A percentile compares a stretch with the other conserved stretches of the same genome.
Conservation (phyloP, 1,284 basidiomycete genomes). For the Pholiota adiposa region DNA sequence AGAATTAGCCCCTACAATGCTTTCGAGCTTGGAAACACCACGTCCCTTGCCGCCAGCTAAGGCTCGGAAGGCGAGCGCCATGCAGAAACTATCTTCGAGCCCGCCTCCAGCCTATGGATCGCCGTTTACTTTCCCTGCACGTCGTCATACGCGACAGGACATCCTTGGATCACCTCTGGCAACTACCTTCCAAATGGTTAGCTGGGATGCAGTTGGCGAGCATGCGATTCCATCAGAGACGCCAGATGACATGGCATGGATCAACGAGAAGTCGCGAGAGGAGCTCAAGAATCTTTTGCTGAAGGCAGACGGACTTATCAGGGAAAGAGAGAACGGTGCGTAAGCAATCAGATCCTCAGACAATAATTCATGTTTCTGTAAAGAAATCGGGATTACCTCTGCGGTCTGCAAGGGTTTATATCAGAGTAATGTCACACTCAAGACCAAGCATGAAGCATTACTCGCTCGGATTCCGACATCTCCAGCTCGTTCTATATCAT, state of each 20-base stretch:
- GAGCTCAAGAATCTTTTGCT: conserved; percentile 70
- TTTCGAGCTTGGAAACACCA: conserved; percentile 22
- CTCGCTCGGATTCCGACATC: conserved; percentile 61
- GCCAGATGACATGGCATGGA: conserved; percentile 42
- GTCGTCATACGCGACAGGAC: conserved; percentile 15
- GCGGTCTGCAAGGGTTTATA: conserved; percentile 71
- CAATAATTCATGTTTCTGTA: conserved; percentile 16
- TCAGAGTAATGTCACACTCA: conserved; percentile 68
- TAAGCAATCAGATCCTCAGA: conserved; percentile 4
- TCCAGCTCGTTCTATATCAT: conserved; percentile 33
- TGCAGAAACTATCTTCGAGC: conserved; percentile 20
- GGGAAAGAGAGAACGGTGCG: conserved; percentile 74
- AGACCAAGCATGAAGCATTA: conserved; percentile 69
- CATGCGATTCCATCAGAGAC: conserved; percentile 1
- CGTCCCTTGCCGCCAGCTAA: conserved; percentile 29
- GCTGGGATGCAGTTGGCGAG: conserved; percentile 17
- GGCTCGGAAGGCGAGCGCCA: conserved; percentile 20
- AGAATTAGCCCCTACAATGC: conserved; percentile 14
- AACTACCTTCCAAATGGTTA: conserved; percentile 23
- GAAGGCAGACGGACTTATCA: conserved; percentile 75
- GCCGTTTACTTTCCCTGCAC: conserved; percentile 24
- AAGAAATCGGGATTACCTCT: conserved; percentile 73
- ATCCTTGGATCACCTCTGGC: conserved; percentile 23
- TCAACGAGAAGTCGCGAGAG: conserved; percentile 65
- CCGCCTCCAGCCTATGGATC: conserved; percentile 28